Conservation (phyloP, 176 grass and related monocot species). For the Hordeum marinum region DNA sequence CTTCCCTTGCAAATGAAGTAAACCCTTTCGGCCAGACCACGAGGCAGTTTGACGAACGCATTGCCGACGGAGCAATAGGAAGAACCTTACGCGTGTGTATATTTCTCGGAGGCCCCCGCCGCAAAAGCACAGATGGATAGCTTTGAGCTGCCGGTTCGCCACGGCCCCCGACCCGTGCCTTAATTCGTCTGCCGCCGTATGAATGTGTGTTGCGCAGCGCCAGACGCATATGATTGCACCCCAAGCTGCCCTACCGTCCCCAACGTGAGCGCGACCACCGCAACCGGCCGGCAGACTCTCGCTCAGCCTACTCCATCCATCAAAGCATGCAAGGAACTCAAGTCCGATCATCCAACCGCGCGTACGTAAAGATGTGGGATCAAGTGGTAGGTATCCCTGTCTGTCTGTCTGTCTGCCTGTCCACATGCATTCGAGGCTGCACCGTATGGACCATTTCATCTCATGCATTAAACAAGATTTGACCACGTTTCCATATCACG, state of each 20-base stretch:
- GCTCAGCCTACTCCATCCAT: not conserved
- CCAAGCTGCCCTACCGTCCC: not conserved
- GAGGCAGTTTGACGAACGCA: constrained; percentile 20
- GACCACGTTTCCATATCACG: not conserved
- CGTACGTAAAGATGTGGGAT: not conserved
- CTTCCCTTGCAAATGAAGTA: constrained; percentile 33
- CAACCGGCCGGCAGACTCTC: not conserved
- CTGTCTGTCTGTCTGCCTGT: not conserved
- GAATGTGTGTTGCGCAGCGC: not conserved
- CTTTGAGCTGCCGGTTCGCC: not conserved
- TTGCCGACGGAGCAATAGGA: not conserved
- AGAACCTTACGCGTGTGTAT: not conserved
- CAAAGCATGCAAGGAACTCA: not conserved
- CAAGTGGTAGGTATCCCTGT: not conserved
- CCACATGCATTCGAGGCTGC: not conserved
- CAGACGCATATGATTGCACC: not conserved
- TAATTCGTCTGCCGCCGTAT: not conserved
- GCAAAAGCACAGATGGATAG: not conserved
- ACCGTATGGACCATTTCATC: constrained; percentile 2
- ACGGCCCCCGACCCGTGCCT: too few relatives aligned
- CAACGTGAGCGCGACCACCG: not conserved
- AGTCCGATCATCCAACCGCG: not conserved
- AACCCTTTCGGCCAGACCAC: not conserved
- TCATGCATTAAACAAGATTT: constrained; percentile 3
- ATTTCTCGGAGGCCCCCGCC: not conserved